Base-by-base conservation (phyloP, 305 asterid genomes). In the Petunia hybrid region DNA sequence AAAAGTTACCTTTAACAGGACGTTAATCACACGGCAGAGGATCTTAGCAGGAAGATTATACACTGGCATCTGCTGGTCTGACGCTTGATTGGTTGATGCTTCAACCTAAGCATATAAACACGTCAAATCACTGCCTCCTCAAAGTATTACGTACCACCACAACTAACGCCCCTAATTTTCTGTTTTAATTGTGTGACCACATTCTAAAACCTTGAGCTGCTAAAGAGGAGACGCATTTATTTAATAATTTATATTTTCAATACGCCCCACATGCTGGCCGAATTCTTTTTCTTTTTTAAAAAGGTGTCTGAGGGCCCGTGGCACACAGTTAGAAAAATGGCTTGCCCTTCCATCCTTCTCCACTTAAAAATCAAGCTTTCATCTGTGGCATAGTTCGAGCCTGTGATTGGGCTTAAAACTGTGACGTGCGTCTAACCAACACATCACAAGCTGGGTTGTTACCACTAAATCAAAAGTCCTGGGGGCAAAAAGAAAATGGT, bases 41-140 rank as follows among this genome's bases (percentile, higher is more conserved):
- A 88, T 88, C 82, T 88, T 88, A 67, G 86, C 71, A 5, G 89
- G 91, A 39, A 88, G 82, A 78, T 88, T 79, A 80, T 86, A 88
- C 22, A 87, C 82, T 69, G 91, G 89, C 79, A 86, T 86, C 67
- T 88, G 89, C 66, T 86, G 91, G 53, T 86, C 89, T 78, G 79
- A 76, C 3, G 83, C 87, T 83, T 88, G 89, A 77, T 84, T 83
- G 10, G 86, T 88, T 46, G 88, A 84, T 36, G 91, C 91, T 76
- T 88, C 91, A 62, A 88, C 88, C 91, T 88, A 76, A 22, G 55
- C 51, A 75, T 81, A 79, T 77, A 51, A 57, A 80, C 80, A 79
- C 82, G 7, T 10, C 22, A 61, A 51, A 78, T 39, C 7, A 66
- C 46, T 61, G 51, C 64, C 43, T 41, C 69, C 80, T 79, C 63